Evolutionary conservation across 129 eudicot species (phyloP).

Genomic region (Daucus carota): DNA sequence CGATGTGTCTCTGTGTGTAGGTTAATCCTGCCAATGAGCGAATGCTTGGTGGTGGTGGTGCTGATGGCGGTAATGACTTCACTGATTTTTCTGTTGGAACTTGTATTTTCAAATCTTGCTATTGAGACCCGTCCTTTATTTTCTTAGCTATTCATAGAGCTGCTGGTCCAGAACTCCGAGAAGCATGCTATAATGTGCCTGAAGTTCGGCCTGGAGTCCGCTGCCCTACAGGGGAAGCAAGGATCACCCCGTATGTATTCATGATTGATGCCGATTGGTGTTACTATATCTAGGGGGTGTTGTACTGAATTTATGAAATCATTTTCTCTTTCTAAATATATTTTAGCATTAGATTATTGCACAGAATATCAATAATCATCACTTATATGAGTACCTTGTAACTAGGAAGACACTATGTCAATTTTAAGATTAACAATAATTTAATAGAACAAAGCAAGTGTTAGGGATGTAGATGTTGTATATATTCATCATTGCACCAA

Average conservation of each 20-base stretch:
- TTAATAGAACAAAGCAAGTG: not conserved
- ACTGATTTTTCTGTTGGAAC: not conserved
- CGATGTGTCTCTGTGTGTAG: slow-evolving; percentile 19
- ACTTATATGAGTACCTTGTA: not conserved
- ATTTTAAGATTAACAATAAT: not conserved
- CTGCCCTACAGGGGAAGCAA: slow-evolving; percentile 98
- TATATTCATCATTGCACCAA: not conserved
- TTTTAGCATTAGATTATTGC: not conserved
- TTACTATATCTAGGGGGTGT: not conserved
- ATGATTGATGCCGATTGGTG: not conserved
- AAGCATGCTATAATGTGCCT: slow-evolving; percentile 74
- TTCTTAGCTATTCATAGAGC: slow-evolving; percentile 81
- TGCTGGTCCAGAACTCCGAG: slow-evolving; percentile 84
- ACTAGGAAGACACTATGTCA: not conserved
- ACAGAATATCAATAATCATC: not conserved
- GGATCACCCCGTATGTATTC: slow-evolving; percentile 71
- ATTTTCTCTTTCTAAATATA: not conserved
- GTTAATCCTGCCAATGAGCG: slow-evolving; percentile 94
- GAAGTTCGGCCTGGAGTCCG: slow-evolving; percentile 87
- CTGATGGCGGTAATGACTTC: slow-evolving; percentile 76
- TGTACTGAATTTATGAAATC: not conserved
- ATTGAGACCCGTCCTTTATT: slow-evolving; percentile 8
- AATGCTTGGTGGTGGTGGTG: slow-evolving; percentile 99
- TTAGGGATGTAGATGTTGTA: not conserved
- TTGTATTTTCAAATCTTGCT: not conserved